phyloP scores from a whole-genome alignment of 202 grass and related monocot genomes.

The Sporobolus alterniflorus region DNA sequence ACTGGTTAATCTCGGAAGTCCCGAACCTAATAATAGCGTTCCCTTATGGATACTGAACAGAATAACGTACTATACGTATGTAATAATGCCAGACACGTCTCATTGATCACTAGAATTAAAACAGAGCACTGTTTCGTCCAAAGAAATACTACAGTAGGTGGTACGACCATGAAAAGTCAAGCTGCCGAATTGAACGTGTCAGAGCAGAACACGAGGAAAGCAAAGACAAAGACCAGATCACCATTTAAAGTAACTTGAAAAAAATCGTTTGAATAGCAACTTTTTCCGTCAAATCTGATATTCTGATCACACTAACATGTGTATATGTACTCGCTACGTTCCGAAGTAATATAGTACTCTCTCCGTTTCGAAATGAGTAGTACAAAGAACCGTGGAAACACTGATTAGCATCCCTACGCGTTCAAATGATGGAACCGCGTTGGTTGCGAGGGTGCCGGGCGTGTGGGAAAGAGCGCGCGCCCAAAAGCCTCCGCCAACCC shows the following conservation, averaged over 20 bases:
- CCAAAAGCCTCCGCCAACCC: no score
- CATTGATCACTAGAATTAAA: background rate
- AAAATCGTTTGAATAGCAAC: no score
- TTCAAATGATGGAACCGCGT: no score
- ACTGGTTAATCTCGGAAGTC: conserved; percentile 36
- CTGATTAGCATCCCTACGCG: no score
- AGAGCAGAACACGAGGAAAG: background rate
- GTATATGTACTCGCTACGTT: no score
- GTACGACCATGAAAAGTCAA: background rate
- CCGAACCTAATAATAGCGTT: background rate
- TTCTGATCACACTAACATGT: no score
- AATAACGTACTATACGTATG: background rate
- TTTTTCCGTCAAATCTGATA: no score
- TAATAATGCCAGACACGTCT: background rate
- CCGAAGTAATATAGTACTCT: no score
- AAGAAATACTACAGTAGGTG: background rate
- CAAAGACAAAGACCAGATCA: background rate
- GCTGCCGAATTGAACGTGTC: background rate
- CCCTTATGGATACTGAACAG: background rate
- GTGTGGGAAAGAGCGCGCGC: no score
- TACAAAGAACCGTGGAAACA: no score
- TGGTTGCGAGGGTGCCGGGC: no score
- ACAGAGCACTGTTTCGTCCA: background rate
- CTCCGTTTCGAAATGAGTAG: no score
- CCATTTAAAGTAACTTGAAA: background rate